These are phyloP conservation scores for Boletus chippewaensis DNA, from an alignment of 1,284 basidiomycete genomes.

Conservation along the genomic window DNA sequence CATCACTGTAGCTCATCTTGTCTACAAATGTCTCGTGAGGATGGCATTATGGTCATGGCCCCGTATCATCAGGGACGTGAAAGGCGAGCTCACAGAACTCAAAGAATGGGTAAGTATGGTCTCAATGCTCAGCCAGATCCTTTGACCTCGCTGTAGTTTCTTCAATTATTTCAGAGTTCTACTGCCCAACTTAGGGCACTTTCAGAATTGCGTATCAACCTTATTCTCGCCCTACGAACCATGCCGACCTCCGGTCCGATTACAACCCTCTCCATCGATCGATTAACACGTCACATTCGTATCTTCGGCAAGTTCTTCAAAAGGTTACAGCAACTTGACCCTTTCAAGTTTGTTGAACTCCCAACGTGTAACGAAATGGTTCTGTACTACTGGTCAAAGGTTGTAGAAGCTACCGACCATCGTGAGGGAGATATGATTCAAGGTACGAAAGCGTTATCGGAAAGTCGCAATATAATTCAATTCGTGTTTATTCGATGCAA, in stretches of 20 bases:
- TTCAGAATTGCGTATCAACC: constrained; percentile 42
- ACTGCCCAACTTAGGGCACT: constrained; percentile 48
- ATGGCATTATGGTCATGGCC: constrained; percentile 67
- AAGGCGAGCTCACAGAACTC: constrained; percentile 39
- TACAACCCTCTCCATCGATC: constrained; percentile 39
- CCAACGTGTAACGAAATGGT: constrained; percentile 60
- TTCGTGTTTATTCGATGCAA: constrained; percentile 30
- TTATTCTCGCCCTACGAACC: constrained; percentile 34
- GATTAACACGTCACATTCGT: constrained; percentile 59
- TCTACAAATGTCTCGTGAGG: constrained; percentile 65
- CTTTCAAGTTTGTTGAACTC: constrained; percentile 53
- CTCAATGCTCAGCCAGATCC: background rate
- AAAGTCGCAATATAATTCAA: background rate
- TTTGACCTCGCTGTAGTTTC: constrained; percentile 38
- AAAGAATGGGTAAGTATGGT: constrained; percentile 48
- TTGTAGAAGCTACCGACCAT: constrained; percentile 55
- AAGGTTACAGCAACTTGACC: constrained; percentile 59
- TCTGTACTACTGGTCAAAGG: constrained; percentile 71
- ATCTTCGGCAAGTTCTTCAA: constrained; percentile 74
- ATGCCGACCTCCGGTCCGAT: constrained; percentile 26
- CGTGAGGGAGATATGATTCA: constrained; percentile 46
- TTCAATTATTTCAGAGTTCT: constrained; percentile 55
- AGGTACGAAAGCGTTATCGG: constrained; percentile 37
- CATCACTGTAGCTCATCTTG: constrained; percentile 55
- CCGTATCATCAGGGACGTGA: constrained; percentile 40